phyloP scores from a whole-genome alignment of 2,329 filamentous ascomycete species.

The Escovopsis sp. region DNA sequence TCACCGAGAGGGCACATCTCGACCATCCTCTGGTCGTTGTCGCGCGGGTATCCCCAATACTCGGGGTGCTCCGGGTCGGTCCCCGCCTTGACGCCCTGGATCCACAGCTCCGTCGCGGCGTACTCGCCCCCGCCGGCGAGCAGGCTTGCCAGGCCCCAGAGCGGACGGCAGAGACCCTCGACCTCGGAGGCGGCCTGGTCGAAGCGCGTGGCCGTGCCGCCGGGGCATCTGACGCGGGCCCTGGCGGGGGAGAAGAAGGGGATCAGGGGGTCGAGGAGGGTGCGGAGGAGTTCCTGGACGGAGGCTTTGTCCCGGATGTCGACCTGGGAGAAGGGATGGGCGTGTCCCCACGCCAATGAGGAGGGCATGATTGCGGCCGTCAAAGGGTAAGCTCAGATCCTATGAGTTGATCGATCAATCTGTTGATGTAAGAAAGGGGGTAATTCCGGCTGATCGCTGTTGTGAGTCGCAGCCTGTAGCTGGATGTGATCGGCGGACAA shows the following conservation, averaged over 20 bases:
- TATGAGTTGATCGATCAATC: neutral
- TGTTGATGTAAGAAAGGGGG: too few relatives aligned
- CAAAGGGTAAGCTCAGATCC: neutral
- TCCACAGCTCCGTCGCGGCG: slow-evolving; percentile 39
- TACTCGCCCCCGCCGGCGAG: slow-evolving; percentile 56
- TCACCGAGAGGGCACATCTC: slow-evolving; percentile 64
- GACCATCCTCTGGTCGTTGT: slow-evolving; percentile 53
- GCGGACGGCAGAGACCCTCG: slow-evolving; percentile 59
- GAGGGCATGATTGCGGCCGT: slow-evolving; percentile 6
- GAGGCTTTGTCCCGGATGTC: slow-evolving; percentile 29
- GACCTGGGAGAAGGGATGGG: slow-evolving; percentile 42
- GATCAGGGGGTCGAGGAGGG: slow-evolving; percentile 55
- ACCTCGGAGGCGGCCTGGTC: slow-evolving; percentile 65
- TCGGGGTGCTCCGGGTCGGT: slow-evolving; percentile 56
- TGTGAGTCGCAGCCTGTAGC: too few relatives aligned
- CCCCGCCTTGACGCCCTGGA: slow-evolving; percentile 54
- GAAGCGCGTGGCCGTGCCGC: slow-evolving; percentile 60
- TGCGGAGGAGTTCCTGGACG: slow-evolving; percentile 40
- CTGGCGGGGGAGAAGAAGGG: slow-evolving; percentile 45
- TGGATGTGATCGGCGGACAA: too few relatives aligned
- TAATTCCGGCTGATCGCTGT: too few relatives aligned
- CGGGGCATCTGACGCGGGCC: slow-evolving; percentile 32
- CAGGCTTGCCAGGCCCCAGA: slow-evolving; percentile 61
- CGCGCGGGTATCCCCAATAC: slow-evolving; percentile 64
- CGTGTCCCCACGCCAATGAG: slow-evolving; percentile 33